phyloP scores from a whole-genome alignment of 2,329 filamentous ascomycete species.

The Pestalotiopsis sp. region DNA sequence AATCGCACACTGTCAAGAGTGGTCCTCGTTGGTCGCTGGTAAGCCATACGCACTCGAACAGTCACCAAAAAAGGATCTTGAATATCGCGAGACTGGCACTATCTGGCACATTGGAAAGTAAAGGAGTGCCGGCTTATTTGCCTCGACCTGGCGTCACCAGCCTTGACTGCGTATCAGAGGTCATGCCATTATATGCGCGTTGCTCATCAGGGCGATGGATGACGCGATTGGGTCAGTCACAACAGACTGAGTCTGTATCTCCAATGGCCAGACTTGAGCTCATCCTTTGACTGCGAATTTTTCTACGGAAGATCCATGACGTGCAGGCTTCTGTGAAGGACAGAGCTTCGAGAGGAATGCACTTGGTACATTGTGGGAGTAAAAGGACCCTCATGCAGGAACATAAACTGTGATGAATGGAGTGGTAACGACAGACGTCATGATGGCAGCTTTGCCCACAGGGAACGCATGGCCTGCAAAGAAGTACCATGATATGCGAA shows the following conservation, averaged over 20 bases:
- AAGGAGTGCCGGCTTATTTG: neutral
- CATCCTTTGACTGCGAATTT: neutral
- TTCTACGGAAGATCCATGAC: neutral
- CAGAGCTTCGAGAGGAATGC: neutral
- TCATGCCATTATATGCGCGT: too few relatives aligned
- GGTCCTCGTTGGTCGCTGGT: neutral
- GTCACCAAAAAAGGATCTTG: neutral
- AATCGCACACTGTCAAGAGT: neutral
- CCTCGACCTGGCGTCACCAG: too few relatives aligned
- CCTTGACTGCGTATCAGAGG: too few relatives aligned
- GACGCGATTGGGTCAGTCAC: too few relatives aligned
- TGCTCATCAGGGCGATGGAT: too few relatives aligned
- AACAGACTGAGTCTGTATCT: too few relatives aligned
- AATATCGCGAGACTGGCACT: neutral
- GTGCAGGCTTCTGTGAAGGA: neutral
- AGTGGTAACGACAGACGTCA: neutral
- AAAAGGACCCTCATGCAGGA: neutral
- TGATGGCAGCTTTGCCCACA: neutral
- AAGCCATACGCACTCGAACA: too few relatives aligned
- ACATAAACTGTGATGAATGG: neutral
- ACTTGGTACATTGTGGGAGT: neutral
- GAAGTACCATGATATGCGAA: neutral
- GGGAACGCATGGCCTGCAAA: neutral
- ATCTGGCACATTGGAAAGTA: neutral
- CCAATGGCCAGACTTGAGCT: too few relatives aligned